phyloP scores from a whole-genome alignment of 78 protist species.

The Protostelium mycophagum region DNA sequence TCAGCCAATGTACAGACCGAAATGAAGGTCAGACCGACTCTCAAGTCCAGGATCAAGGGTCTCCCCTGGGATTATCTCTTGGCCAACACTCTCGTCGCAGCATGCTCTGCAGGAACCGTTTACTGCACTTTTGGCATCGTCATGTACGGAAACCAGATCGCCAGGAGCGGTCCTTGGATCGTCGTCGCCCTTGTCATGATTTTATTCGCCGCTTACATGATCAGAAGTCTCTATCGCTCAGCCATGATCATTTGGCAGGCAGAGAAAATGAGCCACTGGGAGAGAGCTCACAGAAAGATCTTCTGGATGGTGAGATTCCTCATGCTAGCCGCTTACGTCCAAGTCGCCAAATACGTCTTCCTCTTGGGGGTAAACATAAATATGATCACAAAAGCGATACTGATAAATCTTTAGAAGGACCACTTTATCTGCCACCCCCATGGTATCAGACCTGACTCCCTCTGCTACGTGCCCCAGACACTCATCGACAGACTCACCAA shows the following conservation, averaged over 20 bases:
- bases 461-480: not conserved
- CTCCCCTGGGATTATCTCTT: not conserved
- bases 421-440: not conserved
- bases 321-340: not conserved
- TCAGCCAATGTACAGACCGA: too few relatives aligned
- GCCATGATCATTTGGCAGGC: not conserved
- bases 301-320: not conserved
- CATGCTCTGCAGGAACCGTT: not conserved
- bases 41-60: not conserved
- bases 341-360: not conserved
- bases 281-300: not conserved
- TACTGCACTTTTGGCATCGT: not conserved
- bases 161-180: not conserved
- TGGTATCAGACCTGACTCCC: not conserved
- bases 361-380: too few relatives aligned
- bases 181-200: not conserved
- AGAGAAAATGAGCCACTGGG: not conserved
- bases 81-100: not conserved
- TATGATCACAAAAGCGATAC: too few relatives aligned
- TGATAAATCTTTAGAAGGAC: too few relatives aligned
- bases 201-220: not conserved
- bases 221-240: not conserved
- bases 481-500: not conserved
- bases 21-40: not conserved
- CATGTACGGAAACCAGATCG: not conserved